Evolutionary conservation across 768 basidiomycete genomes (phyloP), one percentile per base, ranked within the genome.

Genomic region (Coprinopsis cinerea): DNA sequence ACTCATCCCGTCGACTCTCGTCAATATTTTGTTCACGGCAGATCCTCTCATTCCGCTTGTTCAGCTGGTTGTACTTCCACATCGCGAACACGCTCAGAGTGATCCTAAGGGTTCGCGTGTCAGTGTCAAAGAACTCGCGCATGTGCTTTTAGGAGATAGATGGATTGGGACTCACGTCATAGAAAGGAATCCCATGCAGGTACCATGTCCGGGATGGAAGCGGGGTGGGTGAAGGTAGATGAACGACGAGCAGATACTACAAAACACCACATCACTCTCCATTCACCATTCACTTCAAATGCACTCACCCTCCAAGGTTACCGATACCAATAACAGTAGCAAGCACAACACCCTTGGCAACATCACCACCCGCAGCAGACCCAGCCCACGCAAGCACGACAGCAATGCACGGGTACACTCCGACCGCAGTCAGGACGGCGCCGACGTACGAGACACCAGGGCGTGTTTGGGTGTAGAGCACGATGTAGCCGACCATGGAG

Each of bases 271-370:
- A n/a, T 5, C 22, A 25, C 10, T 14, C 20, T 6, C 76, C 52
- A n/a, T 34, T 36, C 17, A 23, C n/a, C 14, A 32, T 48, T 37
- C 13, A 4, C 17, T 10, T 11, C 24, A 14, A 11, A 27, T 17
- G 7, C 36, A 56, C 60, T 45, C 24, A 65, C 67, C 69, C 71
- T 49, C 79, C 79, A 9, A 82, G 62, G 51, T 82, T 83, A 18
- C 76, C 79, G 9, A 76, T 32, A 23, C 77, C 77, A 45, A 77
- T 73, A 15, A 81, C 71, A 67, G 78, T 70, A 3, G 76, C 82
- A 28, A 81, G 53, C 11, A 70, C 68, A 11, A 81, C 64, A 52
- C 55, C 55, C 35, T 54, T 52, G 17, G 77, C 75, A 43, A 76
- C 52, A 55, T 79, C 78, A 20, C 81, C 78, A 20, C 81, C 81